phyloP scores from a whole-genome alignment of 2,329 filamentous ascomycete genomes.

The Sporothrix euskadiensis region DNA sequence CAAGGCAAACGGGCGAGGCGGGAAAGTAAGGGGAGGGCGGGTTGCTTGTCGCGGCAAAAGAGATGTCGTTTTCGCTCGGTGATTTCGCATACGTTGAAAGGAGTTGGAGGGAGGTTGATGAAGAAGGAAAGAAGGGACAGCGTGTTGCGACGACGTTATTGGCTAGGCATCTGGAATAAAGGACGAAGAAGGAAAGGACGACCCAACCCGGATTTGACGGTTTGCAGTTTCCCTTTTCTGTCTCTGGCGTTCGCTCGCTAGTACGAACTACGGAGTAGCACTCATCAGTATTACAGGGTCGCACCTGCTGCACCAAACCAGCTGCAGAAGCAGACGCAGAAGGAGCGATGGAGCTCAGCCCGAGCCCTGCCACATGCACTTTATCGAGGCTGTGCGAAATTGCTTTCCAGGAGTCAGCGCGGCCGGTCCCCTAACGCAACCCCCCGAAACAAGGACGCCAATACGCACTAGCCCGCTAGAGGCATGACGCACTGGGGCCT shows the following conservation, averaged over 20 bases:
- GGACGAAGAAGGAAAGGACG: conserved; percentile 15
- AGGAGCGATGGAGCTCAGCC: neutral
- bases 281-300: neutral
- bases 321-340: neutral
- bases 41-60: neutral
- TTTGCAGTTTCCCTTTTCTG: conserved; percentile 2
- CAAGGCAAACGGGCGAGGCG: conserved; percentile 15
- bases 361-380: neutral
- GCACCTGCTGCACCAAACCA: neutral
- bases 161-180: conserved; percentile 12
- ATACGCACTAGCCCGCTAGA: neutral
- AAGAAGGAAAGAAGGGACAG: neutral
- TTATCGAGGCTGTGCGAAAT: conserved; percentile 6
- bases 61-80: neutral
- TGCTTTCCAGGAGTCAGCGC: neutral
- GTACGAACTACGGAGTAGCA: no score
- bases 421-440: neutral
- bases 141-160: conserved; percentile 22
- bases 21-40: neutral
- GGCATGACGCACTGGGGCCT: conserved; percentile 12
- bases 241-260: neutral
- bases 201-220: neutral
- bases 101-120: neutral
- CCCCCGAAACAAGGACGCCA: conserved; percentile 7
- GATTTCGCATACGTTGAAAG: neutral